Conservation (phyloP, 495 filamentous ascomycete genomes). For the Amphirosellinia nigrospora region DNA sequence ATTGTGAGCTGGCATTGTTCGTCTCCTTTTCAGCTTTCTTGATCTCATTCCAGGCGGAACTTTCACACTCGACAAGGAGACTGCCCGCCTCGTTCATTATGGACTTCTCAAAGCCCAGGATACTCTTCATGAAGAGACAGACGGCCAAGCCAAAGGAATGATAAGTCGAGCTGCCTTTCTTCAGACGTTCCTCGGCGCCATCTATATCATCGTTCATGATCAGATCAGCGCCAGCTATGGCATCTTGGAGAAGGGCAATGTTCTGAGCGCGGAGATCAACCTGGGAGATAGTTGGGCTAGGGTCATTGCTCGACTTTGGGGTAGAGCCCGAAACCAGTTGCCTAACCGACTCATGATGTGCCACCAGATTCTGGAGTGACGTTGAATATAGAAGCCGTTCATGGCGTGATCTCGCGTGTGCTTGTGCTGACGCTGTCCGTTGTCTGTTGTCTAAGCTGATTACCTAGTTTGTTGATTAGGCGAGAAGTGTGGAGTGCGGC, state of each 20-base stretch:
- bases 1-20: conserved; percentile 33
- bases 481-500: neutral
- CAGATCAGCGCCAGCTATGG: conserved; percentile 53
- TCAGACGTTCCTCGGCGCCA: conserved; percentile 76
- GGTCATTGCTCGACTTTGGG: conserved; percentile 32
- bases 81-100: conserved; percentile 85
- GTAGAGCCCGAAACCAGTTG: conserved; percentile 39
- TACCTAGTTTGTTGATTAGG: neutral
- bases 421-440: neutral
- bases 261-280: conserved; percentile 37
- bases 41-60: conserved; percentile 75
- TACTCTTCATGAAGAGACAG: conserved; percentile 81
- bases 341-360: conserved; percentile 39
- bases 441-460: neutral
- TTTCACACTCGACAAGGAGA: conserved; percentile 79
- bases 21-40: conserved; percentile 70
- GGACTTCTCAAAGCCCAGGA: conserved; percentile 93
- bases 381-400: conserved; percentile 4
- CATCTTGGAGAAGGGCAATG: conserved; percentile 53
- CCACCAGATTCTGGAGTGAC: neutral
- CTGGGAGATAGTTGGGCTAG: conserved; percentile 33
- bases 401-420: conserved; percentile 11
- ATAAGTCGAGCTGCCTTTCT: conserved; percentile 80
- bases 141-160: conserved; percentile 86
- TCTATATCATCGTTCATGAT: conserved; percentile 97